Percentiles rank a stretch among this genome's conserved stretches.
These are phyloP conservation scores for Tulasnella calospora DNA, from an alignment of 768 basidiomycete genomes.

Conservation along the genomic window DNA sequence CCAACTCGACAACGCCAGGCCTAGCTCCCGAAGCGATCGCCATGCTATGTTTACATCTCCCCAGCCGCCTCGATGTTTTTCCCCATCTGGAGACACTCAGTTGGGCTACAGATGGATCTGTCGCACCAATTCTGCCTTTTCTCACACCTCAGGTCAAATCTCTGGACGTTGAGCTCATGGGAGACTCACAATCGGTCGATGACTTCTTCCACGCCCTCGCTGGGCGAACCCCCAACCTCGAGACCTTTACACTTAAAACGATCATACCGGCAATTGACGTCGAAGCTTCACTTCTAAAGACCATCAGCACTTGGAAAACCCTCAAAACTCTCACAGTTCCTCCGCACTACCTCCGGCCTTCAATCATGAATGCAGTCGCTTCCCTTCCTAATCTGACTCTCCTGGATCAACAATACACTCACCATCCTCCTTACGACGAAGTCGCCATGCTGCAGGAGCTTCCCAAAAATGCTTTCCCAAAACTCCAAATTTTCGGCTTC, in stretches of 20 bases:
- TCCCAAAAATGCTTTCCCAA: no score
- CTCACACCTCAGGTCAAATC: neutral
- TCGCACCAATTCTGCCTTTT: neutral
- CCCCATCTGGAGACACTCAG: neutral
- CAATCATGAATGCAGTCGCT: neutral
- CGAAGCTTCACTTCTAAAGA: neutral
- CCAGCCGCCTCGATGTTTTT: neutral
- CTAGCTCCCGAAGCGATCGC: neutral
- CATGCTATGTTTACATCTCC: neutral
- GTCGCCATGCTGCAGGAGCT: no score
- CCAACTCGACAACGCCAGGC: no score
- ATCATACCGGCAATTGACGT: neutral
- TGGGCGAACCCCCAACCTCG: neutral
- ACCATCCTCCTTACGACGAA: neutral
- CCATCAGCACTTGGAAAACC: neutral
- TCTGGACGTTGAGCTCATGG: neutral
- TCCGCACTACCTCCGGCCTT: neutral
- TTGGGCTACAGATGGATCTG: neutral
- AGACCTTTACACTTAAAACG: neutral
- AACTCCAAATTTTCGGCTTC: no score
- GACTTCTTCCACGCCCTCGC: neutral
- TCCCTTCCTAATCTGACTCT: neutral
- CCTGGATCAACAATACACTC: neutral
- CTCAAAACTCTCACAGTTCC: neutral
- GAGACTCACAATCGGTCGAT: neutral